Percentiles rank a stretch among this genome's conserved stretches.
These are phyloP conservation scores for Colletotrichum sidae DNA, from an alignment of 2,329 filamentous ascomycete genomes.

Conservation along the genomic window DNA sequence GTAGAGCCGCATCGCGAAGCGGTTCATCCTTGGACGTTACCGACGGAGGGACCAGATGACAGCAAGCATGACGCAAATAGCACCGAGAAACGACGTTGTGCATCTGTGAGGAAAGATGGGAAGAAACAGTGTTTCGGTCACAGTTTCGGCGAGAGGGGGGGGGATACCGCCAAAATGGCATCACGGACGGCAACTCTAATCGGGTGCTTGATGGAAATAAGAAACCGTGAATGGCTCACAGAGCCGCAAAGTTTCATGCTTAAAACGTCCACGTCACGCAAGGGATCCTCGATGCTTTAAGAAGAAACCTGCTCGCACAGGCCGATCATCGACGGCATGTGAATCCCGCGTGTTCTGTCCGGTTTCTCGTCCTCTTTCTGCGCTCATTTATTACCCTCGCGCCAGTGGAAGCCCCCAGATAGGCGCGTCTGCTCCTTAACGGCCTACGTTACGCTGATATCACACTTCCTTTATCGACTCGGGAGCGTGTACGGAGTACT, in stretches of 20 bases:
- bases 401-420: too few species aligned
- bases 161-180: not conserved
- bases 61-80: slow-evolving; percentile 16
- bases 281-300: not conserved
- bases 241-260: slow-evolving; percentile 29
- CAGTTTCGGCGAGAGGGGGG: slow-evolving; percentile 22
- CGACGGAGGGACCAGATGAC: slow-evolving; percentile 15
- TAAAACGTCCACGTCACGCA: slow-evolving; percentile 26
- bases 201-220: slow-evolving; percentile 12
- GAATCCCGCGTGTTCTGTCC: not conserved
- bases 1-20: not conserved
- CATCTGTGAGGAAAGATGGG: slow-evolving; percentile 4
- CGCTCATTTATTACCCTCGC: too few species aligned
- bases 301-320: slow-evolving; percentile 16
- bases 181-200: slow-evolving; percentile 23
- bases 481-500: not conserved
- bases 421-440: too few species aligned
- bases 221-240: slow-evolving; percentile 28
- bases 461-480: not conserved
- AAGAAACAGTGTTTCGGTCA: slow-evolving; percentile 21
- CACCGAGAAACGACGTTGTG: slow-evolving; percentile 1
- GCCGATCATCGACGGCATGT: slow-evolving; percentile 8
- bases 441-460: slow-evolving; percentile 7
- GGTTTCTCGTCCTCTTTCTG: too few species aligned
- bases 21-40: slow-evolving; percentile 6